Base-by-base conservation (phyloP, 1,284 basidiomycete genomes). In the Ustilago trichophora region DNA sequence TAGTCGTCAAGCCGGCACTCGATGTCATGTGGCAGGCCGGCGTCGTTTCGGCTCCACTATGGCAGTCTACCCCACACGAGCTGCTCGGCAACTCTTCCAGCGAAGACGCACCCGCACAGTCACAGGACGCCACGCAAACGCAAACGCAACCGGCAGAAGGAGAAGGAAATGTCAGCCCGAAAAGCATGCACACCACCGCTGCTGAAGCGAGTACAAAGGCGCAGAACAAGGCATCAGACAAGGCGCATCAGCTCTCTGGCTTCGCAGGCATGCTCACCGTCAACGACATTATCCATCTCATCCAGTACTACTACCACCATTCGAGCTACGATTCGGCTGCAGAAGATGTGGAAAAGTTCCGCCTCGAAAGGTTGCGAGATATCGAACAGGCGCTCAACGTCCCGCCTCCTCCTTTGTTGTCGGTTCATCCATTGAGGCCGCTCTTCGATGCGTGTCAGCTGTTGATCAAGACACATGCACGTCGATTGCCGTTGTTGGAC, bases 21-120 rank as follows among this genome's bases (percentile, higher is more conserved):
- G 79, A 81, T 9, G 76, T 80, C 63, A 80, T 81, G 78, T 79
- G 72, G 69, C 78, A 79, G 58, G 76, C 79, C 6, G 76, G 71
- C 13, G 93, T 98, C 53, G 95, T 98, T 6, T 98, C 95, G 5
- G 96, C 96, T 4, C 95, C 96, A 4, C 85, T 98, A n/a, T 99
- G 95, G 79, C 77, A 78, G 37, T 78, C 76, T 3, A 78, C 77
- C 1, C 75, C 67, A 4, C 48, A 49, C 6, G 60, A 71, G 4
- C 25, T 56, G 18, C 53, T 57, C 3, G 56, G 44, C 18, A 49
- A 62, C 15, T n/a, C n/a, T n/a, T n/a, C n/a, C n/a, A n/a, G n/a
- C n/a, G n/a, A n/a, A n/a, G n/a, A n/a, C n/a, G n/a, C n/a, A n/a
- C n/a, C n/a, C n/a, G n/a, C n/a, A n/a, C n/a, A n/a, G n/a, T n/a